Percentiles rank a stretch among this genome's conserved stretches.
Conservation (phyloP, 306 rosid species). For the Pueraria montana region DNA sequence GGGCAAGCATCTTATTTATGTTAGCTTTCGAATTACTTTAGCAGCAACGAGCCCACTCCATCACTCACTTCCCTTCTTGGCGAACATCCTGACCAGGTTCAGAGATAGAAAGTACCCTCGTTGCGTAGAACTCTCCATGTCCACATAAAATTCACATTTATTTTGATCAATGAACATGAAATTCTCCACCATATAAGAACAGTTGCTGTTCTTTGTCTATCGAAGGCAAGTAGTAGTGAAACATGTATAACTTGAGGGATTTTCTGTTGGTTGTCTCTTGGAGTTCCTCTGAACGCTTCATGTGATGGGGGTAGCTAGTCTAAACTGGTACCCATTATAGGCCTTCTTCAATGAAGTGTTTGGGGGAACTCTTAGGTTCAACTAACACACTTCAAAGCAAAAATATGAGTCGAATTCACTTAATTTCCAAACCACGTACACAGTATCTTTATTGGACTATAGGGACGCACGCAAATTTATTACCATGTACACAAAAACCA, state of each 20-base stretch:
- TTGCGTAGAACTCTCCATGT: not conserved
- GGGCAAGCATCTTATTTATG: not conserved
- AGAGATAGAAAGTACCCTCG: no score
- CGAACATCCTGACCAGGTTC: constrained; percentile 28
- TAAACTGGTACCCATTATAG: not conserved
- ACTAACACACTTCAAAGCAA: constrained; percentile 27
- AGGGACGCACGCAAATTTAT: no score
- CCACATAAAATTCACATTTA: constrained; percentile 21
- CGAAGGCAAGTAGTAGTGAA: not conserved
- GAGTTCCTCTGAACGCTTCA: constrained; percentile 64
- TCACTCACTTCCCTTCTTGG: no score
- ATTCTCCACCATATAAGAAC: constrained; percentile 20
- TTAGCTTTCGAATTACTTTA: not conserved
- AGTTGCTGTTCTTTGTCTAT: not conserved
- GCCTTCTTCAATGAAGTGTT: constrained; percentile 51
- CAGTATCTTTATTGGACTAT: no score
- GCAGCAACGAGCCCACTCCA: not conserved
- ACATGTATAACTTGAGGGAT: not conserved
- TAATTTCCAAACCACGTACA: not conserved
- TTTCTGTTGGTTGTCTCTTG: constrained; percentile 48
- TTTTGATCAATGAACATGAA: not conserved
- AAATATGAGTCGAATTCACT: not conserved
- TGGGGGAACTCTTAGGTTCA: constrained; percentile 54
- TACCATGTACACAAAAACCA: no score
- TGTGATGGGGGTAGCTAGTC: not conserved